Conservation (phyloP, 805 yeast genomes). For the Starmerella bacillaris region DNA sequence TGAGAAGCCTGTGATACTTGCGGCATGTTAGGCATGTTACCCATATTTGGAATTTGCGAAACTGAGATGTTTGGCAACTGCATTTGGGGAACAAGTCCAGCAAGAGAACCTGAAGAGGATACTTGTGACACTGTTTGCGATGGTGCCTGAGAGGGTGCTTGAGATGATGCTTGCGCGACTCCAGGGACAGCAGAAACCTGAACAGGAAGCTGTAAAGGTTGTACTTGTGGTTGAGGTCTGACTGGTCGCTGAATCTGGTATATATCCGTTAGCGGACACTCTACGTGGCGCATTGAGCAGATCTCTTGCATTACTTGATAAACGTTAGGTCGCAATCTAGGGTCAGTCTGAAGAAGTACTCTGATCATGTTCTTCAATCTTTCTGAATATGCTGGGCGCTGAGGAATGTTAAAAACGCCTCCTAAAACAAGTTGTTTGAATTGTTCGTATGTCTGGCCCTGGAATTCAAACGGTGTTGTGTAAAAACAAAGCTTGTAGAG, state of each 20-base stretch:
- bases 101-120: too few relatives aligned
- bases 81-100: too few relatives aligned
- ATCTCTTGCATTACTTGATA: conserved; percentile 57
- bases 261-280: conserved; percentile 30
- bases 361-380: conserved; percentile 58
- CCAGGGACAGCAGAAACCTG: neutral
- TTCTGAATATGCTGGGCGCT: conserved; percentile 48
- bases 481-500: conserved; percentile 79
- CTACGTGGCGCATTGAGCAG: conserved; percentile 39
- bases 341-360: conserved; percentile 68
- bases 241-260: conserved; percentile 10
- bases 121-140: too few relatives aligned
- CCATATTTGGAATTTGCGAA: too few relatives aligned
- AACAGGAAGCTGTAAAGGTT: neutral
- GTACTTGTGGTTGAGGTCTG: conserved; percentile 2
- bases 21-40: too few relatives aligned
- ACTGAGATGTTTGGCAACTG: too few relatives aligned
- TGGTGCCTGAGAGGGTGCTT: too few relatives aligned
- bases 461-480: conserved; percentile 79
- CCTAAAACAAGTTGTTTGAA: conserved; percentile 65
- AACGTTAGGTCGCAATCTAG: conserved; percentile 66
- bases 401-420: conserved; percentile 63
- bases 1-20: too few relatives aligned
- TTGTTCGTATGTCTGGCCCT: conserved; percentile 28
- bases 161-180: conserved; percentile 1